phyloP scores from a whole-genome alignment of 148 eudicot species.

The Fagopyrum homotropicum region DNA sequence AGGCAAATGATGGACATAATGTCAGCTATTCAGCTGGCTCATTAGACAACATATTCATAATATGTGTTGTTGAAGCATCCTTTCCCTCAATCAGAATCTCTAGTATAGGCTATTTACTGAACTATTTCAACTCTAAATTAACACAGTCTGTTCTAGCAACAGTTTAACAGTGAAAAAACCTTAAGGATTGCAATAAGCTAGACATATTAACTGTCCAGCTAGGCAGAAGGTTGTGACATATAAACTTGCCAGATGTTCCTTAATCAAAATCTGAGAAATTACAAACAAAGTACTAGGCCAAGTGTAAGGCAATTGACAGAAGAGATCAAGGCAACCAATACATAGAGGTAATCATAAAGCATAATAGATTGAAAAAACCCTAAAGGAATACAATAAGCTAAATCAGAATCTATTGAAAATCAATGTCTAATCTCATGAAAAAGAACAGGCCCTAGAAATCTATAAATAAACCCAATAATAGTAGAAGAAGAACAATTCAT shows the following conservation, averaged over 20 bases:
- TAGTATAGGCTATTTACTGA: background rate
- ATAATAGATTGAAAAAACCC: no score
- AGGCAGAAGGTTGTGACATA: background rate
- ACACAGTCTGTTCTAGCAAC: background rate
- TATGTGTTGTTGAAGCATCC: conserved; percentile 90
- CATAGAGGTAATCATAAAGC: no score
- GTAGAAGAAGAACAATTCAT: no score
- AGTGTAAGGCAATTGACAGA: no score
- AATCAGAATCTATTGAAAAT: no score
- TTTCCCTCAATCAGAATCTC: conserved; percentile 37
- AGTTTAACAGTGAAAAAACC: background rate
- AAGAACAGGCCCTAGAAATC: no score
- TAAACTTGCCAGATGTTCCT: background rate
- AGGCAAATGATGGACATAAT: conserved; percentile 43
- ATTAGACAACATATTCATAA: conserved; percentile 20
- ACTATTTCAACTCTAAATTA: background rate
- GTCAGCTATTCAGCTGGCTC: conserved; percentile 70
- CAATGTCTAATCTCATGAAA: no score
- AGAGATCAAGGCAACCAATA: no score
- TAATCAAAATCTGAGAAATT: background rate
- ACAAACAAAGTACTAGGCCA: no score
- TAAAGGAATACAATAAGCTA: no score
- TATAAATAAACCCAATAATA: no score
- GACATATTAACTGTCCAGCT: background rate
- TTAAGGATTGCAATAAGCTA: background rate